Percentiles rank a stretch among this genome's conserved stretches.
These are phyloP conservation scores for Russula sp. DNA, from an alignment of 768 basidiomycete species.

Conservation along the genomic window DNA sequence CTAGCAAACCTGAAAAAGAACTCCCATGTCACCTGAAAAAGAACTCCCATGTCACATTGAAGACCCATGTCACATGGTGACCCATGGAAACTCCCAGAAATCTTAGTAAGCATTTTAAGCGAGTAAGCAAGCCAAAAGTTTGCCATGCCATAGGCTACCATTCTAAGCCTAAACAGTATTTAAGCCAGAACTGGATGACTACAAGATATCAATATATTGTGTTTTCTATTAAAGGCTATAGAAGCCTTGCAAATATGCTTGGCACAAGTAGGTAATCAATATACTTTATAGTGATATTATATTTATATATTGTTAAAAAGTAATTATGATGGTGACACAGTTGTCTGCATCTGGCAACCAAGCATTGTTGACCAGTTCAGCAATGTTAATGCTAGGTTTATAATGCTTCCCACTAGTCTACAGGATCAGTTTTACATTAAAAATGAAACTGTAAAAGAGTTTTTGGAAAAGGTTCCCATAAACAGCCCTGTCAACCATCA, in stretches of 20 bases:
- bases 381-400: too few relatives aligned
- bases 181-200: slow-evolving; percentile 38
- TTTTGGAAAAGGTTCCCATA: slow-evolving; percentile 29
- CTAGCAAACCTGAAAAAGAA: too few relatives aligned
- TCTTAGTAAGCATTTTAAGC: too few relatives aligned
- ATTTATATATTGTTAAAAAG: slow-evolving; percentile 30
- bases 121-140: too few relatives aligned
- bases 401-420: too few relatives aligned
- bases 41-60: too few relatives aligned
- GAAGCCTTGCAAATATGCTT: slow-evolving; percentile 54
- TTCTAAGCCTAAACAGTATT: slow-evolving; percentile 51
- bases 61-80: too few relatives aligned
- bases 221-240: slow-evolving; percentile 29
- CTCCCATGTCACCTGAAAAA: too few relatives aligned
- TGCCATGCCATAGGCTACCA: too few relatives aligned
- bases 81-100: too few relatives aligned
- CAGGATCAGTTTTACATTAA: too few relatives aligned
- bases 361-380: slow-evolving; percentile 46
- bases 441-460: too few relatives aligned
- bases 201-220: slow-evolving; percentile 50
- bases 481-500: slow-evolving; percentile 23
- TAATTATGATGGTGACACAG: slow-evolving; percentile 67
- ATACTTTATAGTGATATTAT: not conserved
- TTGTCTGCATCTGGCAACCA: slow-evolving; percentile 50
- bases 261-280: slow-evolving; percentile 43